A percentile compares a stretch with the other conserved stretches of the same genome.
phyloP scores from a whole-genome alignment of 2,329 filamentous ascomycete species.

The Parafenestella ontariensis region DNA sequence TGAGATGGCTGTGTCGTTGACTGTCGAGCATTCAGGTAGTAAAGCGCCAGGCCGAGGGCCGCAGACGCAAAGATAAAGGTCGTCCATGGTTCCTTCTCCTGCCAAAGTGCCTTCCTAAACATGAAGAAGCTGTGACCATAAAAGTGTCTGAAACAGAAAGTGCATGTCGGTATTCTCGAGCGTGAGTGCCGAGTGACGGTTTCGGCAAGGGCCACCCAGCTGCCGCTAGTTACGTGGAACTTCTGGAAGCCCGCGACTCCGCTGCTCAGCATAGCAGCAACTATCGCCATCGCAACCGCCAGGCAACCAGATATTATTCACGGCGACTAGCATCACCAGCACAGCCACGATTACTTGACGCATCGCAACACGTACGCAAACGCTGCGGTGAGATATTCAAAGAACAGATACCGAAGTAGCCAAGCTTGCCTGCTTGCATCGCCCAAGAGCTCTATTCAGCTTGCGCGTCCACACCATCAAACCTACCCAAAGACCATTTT shows the following conservation, averaged over 20 bases:
- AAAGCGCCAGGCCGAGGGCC: conserved; percentile 31
- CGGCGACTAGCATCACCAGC: conserved; percentile 20
- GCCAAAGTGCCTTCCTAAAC: conserved; percentile 11
- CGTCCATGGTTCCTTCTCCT: conserved; percentile 31
- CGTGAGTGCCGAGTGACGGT: conserved; percentile 24
- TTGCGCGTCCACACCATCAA: conserved; percentile 25
- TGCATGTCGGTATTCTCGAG: conserved; percentile 25
- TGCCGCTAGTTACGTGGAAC: conserved; percentile 41
- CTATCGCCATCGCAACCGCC: conserved; percentile 18
- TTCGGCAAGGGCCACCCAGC: conserved; percentile 31
- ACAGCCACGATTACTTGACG: conserved; percentile 43
- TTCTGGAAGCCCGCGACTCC: conserved; percentile 38
- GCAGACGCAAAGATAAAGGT: conserved; percentile 25
- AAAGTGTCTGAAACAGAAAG: conserved; percentile 27
- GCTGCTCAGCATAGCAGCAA: conserved; percentile 21
- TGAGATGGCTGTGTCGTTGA: conserved; percentile 13
- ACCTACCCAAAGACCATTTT: conserved; percentile 1
- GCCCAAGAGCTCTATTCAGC: conserved; percentile 33
- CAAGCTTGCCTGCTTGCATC: conserved; percentile 25
- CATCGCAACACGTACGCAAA: conserved; percentile 33
- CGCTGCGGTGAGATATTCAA: conserved; percentile 10
- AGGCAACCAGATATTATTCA: conserved; percentile 25
- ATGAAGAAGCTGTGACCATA: conserved; percentile 29
- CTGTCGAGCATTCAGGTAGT: conserved; percentile 19
- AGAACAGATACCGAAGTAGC: conserved; percentile 8